Conservation (phyloP, 306 rosid genomes). For the Carpinus viminea region DNA sequence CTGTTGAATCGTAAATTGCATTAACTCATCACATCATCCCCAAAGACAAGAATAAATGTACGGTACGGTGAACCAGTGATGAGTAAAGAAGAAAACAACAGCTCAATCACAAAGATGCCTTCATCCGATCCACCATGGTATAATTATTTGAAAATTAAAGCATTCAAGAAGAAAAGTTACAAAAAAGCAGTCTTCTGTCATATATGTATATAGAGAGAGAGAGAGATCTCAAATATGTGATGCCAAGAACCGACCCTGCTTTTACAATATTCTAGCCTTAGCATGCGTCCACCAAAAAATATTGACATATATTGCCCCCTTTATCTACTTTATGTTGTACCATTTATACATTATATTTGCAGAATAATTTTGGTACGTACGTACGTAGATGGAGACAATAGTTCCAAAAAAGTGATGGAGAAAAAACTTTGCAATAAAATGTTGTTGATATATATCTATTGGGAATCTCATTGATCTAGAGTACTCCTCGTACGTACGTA, state of each 20-base stretch:
- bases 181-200: too few relatives aligned
- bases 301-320: too few relatives aligned
- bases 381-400: not conserved
- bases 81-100: conserved; percentile 11
- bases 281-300: too few relatives aligned
- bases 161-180: too few relatives aligned
- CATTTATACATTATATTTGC: not conserved
- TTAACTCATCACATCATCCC: not conserved
- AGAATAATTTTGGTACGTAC: not conserved
- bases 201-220: too few relatives aligned
- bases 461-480: too few relatives aligned
- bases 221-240: too few relatives aligned
- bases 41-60: not conserved
- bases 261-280: too few relatives aligned
- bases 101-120: not conserved
- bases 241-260: too few relatives aligned
- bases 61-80: not conserved
- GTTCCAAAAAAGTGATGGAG: not conserved
- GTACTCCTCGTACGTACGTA: too few relatives aligned
- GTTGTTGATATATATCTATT: not conserved
- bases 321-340: not conserved
- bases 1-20: not conserved
- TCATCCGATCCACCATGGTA: not conserved
- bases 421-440: not conserved
- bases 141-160: too few relatives aligned